Evolutionary conservation across 2,329 filamentous ascomycete species (phyloP), one percentile per base, ranked within the genome.

Genomic region (Stagonosporopsis vannaccii): DNA sequence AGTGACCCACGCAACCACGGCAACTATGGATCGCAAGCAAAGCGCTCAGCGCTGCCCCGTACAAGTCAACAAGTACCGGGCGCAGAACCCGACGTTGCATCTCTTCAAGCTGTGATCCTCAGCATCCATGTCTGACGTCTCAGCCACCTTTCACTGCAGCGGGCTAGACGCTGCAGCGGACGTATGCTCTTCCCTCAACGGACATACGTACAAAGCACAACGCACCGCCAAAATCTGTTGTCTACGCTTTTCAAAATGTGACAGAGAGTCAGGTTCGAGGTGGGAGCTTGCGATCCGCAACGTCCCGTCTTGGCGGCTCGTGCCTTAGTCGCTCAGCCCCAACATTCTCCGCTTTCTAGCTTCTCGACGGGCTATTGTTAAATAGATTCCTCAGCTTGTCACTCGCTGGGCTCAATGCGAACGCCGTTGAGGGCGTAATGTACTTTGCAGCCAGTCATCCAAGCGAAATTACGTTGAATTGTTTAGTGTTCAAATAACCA

Each of bases 1-100:
- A 47, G n/a, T 20, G 20, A 49, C 58, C 55, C 55, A 59, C 54
- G 43, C 51, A 58, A 47, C 35, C 30, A 37, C 22, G 28, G 46
- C 51, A 46, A 52, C 36, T 35, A 46, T 46, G 54, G 25, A 39
- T 33, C 22, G 28, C 19, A 36, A 19, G 32, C 28, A 22, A 42
- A 40, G 20, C 22, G 25, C 32, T 44, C 44, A 45, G 30, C 42
- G 39, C 42, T 57, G 48, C 51, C 41, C 36, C 42, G 33, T 48
- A 49, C 46, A 44, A 56, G 36, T 59, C 42, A 57, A 50, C 51
- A 56, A 35, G 36, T 48, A 51, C 46, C 36, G 37, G 57, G 54
- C 45, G 42, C n/a, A 23, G 43, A 40, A 44, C 50, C 58, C 58
- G 52, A 66, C 57, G 66, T 70, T 70, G 62, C 63, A 69, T 67